Evolutionary conservation across 345 rosid genomes (phyloP).

Genomic region (Raphanus raphanistrum): DNA sequence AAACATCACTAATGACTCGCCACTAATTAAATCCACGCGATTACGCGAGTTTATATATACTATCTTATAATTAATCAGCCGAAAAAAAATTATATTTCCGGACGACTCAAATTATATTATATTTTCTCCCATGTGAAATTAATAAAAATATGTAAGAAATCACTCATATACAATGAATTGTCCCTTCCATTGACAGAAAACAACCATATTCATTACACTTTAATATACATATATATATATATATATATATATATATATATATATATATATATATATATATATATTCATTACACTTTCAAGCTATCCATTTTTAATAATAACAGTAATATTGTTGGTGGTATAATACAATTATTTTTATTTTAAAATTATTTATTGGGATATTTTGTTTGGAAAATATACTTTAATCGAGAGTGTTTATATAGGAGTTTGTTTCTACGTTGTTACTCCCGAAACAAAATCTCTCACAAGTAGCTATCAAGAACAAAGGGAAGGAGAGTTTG

Average conservation of each 20-base stretch:
- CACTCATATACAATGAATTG: background rate
- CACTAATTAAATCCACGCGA: constrained; percentile 15
- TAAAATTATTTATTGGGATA: background rate
- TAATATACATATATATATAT: background rate
- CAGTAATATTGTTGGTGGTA: constrained; percentile 23
- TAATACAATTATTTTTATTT: background rate
- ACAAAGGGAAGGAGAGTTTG: constrained; percentile 3
- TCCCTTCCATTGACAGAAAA: background rate
- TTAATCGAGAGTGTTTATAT: background rate
- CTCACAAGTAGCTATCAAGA: constrained; percentile 44
- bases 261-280: no score
- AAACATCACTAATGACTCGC: constrained; percentile 51
- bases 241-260: no score
- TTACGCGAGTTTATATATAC: background rate
- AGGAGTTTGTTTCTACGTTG: constrained; percentile 16
- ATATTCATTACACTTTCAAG: background rate
- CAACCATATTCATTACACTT: background rate
- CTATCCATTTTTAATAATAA: background rate
- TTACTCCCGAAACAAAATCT: constrained; percentile 28
- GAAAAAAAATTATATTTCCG: background rate
- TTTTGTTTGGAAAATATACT: background rate
- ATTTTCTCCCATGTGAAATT: background rate
- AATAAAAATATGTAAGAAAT: background rate
- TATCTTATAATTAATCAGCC: no score
- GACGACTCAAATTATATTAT: background rate